Evolutionary conservation across 1,284 basidiomycete species (phyloP), one percentile per base, ranked within the genome.

Genomic region (Moesziomyces globuligerus): DNA sequence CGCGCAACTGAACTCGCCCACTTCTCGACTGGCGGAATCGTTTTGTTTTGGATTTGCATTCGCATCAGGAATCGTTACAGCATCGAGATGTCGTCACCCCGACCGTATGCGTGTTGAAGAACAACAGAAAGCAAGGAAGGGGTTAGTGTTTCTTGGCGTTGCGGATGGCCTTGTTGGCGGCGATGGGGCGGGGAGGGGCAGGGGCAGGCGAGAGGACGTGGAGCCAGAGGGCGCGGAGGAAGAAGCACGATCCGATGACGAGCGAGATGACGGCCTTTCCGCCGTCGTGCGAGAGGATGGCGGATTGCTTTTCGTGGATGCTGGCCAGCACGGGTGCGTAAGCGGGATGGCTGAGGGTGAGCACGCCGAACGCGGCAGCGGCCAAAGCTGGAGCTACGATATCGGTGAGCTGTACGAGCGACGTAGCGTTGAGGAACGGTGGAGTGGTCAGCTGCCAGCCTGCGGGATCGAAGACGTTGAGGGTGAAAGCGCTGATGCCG

Each of bases 381-480:
- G 73, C 75, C 26, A 75, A 15, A 7, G 74, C 51, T 0, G 76
- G 73, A 0, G 74, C 71, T 2, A 71, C 6, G 32, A 79, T 66
- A 26, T 79, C 76, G 17, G 71, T 70, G 7, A 69, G 51, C 38
- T 75, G 67, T 25, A 74, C 54, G 20, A 73, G 37, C 9, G 46
- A 37, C 17, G 56, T 57, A 0, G 73, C 70, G 26, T 58, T 69
- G 18, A 79, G 48, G 13, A 74, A 58, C 7, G 75, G 75, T 1
- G 74, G 76, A 0, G 76, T 79, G 7, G 9, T 7, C 13, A 77
- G 48, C 17, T 25, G 48, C 76, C 76, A 79, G 24, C 76, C 76
- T 24, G 58, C 36, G n/a, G 75, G 68, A 32, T 73, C 60, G 24
- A 72, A 72, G 9, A 76, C 66, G 49, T 66, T 62, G 32, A 79